Evolutionary conservation across 2,329 filamentous ascomycete genomes (phyloP), one percentile per base, ranked within the genome.

Genomic region (Colletotrichum truncatum): DNA sequence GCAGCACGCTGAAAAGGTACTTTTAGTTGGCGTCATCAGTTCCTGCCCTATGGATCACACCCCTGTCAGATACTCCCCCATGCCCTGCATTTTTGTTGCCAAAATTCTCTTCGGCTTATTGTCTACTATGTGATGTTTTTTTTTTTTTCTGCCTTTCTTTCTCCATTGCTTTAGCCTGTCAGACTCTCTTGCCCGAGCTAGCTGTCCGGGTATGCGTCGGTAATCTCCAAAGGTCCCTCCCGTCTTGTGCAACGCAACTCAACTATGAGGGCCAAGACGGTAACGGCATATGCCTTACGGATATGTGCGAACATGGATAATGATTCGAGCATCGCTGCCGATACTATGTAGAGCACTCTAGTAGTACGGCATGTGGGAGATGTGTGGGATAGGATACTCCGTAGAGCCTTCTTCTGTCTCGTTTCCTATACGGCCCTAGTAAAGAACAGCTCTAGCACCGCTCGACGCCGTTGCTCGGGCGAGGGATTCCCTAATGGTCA

Each of bases 391-490:
- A 34, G n/a, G 26, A 11, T 10, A 49, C 18, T 18, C 26, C 26
- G 46, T 18, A 30, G 46, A 21, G n/a, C n/a, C n/a, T n/a, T n/a
- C n/a, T n/a, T n/a, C 25, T 32, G 14, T 34, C 14, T 49, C 46
- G 46, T n/a, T n/a, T n/a, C n/a, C n/a, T n/a, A n/a, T n/a, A n/a
- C n/a, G n/a, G n/a, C n/a, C 43, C 8, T 28, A 45, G 9, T 30
- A 38, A 28, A 12, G 23, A 53, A n/a, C 38, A 45, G 6, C 25
- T 32, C 16, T 16, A 21, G 25, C 30, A 23, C 30, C 58, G 45
- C 21, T 64, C 49, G 21, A 54, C 41, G 49, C 62, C 62, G 62
- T 65, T 65, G 57, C 62, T 63, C 57, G 57, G 63, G 43, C 49
- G 36, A 66, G 55, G 55, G 61, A 59, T 64, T 53, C 23, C 30